Base-by-base conservation (phyloP, 2,329 filamentous ascomycete genomes). In the Pseudogymnoascus sp. region DNA sequence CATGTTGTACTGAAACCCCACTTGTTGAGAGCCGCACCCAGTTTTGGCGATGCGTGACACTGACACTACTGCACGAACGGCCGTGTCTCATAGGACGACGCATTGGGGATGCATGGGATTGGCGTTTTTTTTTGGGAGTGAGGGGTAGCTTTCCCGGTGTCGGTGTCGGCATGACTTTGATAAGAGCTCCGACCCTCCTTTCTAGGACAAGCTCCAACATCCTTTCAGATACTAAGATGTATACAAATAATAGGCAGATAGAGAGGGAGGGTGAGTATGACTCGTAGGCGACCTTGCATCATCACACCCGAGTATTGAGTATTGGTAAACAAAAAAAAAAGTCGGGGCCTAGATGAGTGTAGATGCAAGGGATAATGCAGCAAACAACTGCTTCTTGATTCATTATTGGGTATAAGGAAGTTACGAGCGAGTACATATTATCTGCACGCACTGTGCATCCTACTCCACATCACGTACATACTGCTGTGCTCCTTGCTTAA, bases 121-220 rank as follows among this genome's bases (percentile, higher is more conserved):
- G 31, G 2, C 31, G 11, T 33, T 33, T 14, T 56, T 25, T 53
- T 56, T 33, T 14, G 44, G 44, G 23, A 31, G 47, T 33, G 47
- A 56, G 47, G 25, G 50, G 50, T 56, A 56, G 50, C 50, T 56
- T 56, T 56, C 50, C 50, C 50, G 50, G 50, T 56, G 47, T 44
- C 18, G 40, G 40, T 44, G 42, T 56, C 47, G 47, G 47, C 47
- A 33, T 56, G 25, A 56, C 23, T n/a, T 5, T 21, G 25, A 56
- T 31, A 25, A 56, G 28, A 56, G 50, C 50, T 33, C 28, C 28
- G 50, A 56, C 50, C 50, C 50, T 33, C 50, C 50, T 56, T 56
- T 56, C 28, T 56, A 11, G 50, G 50, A 56, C 50, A 56, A 56
- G 50, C 50, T 56, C 50, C 28, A 56, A 31, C 47, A 56, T 33